Conservation (phyloP, 306 rosid species). For the Ceratonia siliqua region DNA sequence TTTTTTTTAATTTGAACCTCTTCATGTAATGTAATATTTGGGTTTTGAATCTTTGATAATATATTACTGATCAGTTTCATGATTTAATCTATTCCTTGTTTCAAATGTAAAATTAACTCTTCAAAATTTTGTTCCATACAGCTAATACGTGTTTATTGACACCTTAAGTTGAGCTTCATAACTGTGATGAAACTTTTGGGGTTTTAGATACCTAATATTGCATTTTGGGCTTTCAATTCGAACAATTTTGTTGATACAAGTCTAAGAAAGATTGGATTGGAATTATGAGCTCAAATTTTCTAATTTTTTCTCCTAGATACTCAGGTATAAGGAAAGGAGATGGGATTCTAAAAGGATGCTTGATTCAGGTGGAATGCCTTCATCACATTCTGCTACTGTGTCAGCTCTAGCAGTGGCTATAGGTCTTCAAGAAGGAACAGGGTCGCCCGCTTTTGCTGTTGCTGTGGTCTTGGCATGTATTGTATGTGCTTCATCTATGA, state of each 20-base stretch:
- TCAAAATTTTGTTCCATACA: neutral
- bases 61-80: neutral
- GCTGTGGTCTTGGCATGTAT: constrained; percentile 78
- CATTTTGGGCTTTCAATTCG: constrained; percentile 5
- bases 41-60: neutral
- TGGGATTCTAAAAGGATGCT: constrained; percentile 90
- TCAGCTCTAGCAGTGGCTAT: constrained; percentile 73
- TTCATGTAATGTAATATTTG: neutral
- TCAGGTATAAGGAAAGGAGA: constrained; percentile 86
- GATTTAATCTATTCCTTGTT: constrained; percentile 17
- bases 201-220: neutral
- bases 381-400: constrained; percentile 91
- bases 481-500: constrained; percentile 47
- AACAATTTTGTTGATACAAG: neutral
- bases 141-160: neutral
- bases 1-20: neutral
- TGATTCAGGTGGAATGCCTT: constrained; percentile 92
- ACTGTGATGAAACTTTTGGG: neutral
- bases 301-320: constrained; percentile 43
- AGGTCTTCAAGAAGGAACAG: constrained; percentile 73
- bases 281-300: constrained; percentile 31
- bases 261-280: neutral
- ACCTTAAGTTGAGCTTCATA: neutral
- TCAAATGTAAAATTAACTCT: neutral
- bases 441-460: constrained; percentile 73